Evolutionary conservation across 2,329 filamentous ascomycete species (phyloP).

Genomic region (Neurospora sp.): DNA sequence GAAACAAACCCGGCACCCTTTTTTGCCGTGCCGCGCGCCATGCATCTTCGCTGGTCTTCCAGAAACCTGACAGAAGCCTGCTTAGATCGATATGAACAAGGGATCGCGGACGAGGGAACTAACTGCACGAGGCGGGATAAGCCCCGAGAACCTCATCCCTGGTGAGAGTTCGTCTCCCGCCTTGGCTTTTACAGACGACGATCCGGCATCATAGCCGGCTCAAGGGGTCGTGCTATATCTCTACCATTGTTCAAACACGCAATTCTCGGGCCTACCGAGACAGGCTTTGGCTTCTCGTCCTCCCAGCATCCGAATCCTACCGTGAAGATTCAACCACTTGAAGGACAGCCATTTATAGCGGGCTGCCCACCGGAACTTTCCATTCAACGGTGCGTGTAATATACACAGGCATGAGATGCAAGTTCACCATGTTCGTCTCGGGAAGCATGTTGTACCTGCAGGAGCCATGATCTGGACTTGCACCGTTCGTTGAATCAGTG

Average conservation of each 20-base stretch:
- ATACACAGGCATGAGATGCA: not conserved
- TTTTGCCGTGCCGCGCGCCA: not conserved
- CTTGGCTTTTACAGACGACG: not conserved
- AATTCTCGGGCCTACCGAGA: not conserved
- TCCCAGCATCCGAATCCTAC: not conserved
- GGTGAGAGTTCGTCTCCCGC: not conserved
- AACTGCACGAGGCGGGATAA: not conserved
- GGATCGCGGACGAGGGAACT: constrained; percentile 3
- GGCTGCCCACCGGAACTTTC: not conserved
- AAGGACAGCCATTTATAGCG: not conserved
- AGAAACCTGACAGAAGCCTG: constrained; percentile 9
- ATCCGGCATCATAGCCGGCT: not conserved
- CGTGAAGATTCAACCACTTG: not conserved
- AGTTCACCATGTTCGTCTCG: not conserved
- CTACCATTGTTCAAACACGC: not conserved
- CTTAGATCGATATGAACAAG: not conserved
- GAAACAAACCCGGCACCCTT: not conserved
- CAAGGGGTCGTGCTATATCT: not conserved
- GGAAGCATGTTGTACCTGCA: not conserved
- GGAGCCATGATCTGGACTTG: not conserved
- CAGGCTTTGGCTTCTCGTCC: not conserved
- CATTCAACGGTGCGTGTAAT: not conserved
- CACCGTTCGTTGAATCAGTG: not conserved
- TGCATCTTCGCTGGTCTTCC: constrained; percentile 5
- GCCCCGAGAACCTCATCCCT: not conserved